These are phyloP conservation scores for Leccinum variicolor DNA, from an alignment of 768 basidiomycete genomes.

Conservation along the genomic window DNA sequence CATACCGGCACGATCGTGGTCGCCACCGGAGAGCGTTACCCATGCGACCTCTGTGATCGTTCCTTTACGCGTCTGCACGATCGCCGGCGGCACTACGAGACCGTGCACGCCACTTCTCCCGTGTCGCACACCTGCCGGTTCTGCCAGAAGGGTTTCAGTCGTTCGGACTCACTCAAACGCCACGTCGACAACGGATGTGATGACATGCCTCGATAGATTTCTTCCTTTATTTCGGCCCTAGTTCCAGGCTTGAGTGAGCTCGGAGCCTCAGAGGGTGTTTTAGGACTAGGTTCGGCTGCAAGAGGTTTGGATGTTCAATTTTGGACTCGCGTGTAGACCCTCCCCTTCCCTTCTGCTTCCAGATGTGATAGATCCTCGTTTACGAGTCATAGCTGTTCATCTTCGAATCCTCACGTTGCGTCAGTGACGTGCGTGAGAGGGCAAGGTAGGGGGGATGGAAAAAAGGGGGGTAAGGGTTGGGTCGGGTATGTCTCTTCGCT, in stretches of 20 bases:
- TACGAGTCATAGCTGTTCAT: constrained; percentile 16
- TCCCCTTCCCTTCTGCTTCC: neutral
- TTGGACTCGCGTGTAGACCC: constrained; percentile 6
- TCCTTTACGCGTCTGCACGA: constrained; percentile 81
- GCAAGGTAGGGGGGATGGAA: neutral
- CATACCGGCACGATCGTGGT: constrained; percentile 15
- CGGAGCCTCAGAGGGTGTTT: constrained; percentile 16
- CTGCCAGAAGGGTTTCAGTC: constrained; percentile 77
- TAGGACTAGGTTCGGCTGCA: constrained; percentile 8
- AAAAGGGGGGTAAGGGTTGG: neutral
- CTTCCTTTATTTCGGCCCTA: neutral
- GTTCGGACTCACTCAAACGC: constrained; percentile 76
- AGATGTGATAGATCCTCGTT: constrained; percentile 13
- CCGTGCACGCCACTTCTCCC: constrained; percentile 64
- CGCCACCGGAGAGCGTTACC: constrained; percentile 54
- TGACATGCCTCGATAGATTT: constrained; percentile 46
- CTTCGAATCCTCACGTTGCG: constrained; percentile 6
- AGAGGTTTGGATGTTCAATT: constrained; percentile 12
- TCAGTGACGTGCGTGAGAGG: neutral
- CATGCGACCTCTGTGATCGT: constrained; percentile 72
- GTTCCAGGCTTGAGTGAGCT: constrained; percentile 1
- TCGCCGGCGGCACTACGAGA: constrained; percentile 78
- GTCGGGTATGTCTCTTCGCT: neutral
- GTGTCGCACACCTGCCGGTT: constrained; percentile 66
- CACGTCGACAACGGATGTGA: constrained; percentile 82